Percentiles rank a stretch among this genome's conserved stretches.
phyloP scores from a whole-genome alignment of 2,329 filamentous ascomycete genomes.

The Paraphaeosphaeria minitans region DNA sequence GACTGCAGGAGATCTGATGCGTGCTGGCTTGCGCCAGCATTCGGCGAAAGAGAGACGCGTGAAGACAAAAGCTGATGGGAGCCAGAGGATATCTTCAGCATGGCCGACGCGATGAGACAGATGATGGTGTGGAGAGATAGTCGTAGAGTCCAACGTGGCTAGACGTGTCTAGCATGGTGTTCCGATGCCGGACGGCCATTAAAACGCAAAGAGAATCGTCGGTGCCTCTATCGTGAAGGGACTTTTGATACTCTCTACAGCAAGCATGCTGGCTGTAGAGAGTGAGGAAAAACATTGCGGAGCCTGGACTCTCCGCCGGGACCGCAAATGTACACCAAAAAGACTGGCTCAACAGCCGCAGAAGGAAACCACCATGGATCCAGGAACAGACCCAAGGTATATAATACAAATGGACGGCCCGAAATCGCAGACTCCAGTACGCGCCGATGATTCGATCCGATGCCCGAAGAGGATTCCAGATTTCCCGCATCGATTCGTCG shows the following conservation, averaged over 20 bases:
- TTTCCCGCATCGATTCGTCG: slow-evolving; percentile 45
- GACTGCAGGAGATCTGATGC: slow-evolving; percentile 20
- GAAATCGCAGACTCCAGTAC: slow-evolving; percentile 39
- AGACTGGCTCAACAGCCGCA: slow-evolving; percentile 34
- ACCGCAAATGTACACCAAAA: slow-evolving; percentile 10
- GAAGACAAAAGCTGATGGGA: slow-evolving; percentile 6
- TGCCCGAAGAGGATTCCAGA: slow-evolving; percentile 37
- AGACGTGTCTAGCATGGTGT: slow-evolving; percentile 9
- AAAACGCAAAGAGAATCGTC: slow-evolving; percentile 13
- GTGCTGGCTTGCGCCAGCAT: slow-evolving; percentile 8
- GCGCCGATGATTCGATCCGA: slow-evolving; percentile 43
- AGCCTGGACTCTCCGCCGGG: slow-evolving; percentile 16
- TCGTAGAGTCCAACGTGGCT: slow-evolving; percentile 7
- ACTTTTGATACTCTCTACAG: slow-evolving; percentile 21
- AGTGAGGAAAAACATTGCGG: slow-evolving; percentile 14
- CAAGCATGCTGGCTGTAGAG: slow-evolving; percentile 21
- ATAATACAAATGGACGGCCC: slow-evolving; percentile 45
- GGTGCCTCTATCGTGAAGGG: slow-evolving; percentile 18
- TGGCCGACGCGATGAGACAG: slow-evolving; percentile 1
- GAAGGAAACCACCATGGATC: slow-evolving; percentile 32
- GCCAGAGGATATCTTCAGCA: slow-evolving; percentile 7
- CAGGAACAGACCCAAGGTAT: slow-evolving; percentile 39
- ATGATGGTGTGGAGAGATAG: slow-evolving; percentile 5
- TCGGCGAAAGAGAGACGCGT: not conserved
- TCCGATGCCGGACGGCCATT: slow-evolving; percentile 5